Base-by-base conservation (phyloP, 306 rosid species). In the Gleditsia sinensis region DNA sequence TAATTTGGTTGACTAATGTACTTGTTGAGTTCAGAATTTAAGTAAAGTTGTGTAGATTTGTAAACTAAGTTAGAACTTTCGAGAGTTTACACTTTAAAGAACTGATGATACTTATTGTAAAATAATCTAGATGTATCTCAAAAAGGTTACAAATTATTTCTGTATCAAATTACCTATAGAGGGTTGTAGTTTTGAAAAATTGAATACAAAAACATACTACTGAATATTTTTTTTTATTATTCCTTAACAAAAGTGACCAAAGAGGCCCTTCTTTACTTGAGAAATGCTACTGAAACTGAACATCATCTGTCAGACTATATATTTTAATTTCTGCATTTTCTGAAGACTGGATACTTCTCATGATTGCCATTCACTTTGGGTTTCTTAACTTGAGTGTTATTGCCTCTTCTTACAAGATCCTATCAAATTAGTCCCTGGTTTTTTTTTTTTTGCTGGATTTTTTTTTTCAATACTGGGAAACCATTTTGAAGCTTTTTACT, bases 271-370 rank as follows among this genome's bases (percentile, higher is more conserved):
- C 54, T 25, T 62, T 34, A 14, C 53, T 63, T 25, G 3, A 50
- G 17, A 32, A 48, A 40, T 76, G 74, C 49, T 39, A 25, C 37
- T 27, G 56, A 51, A 75, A 25, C 37, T 27, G 56, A 51, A 75
- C 39, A 17, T 30, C 40, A 30, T 57, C n/a, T 28, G 9, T 28
- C 12, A 30, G 64, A 9, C 36, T 13, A 28, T 5, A 19, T 57
- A 4, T 17, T 56, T 56, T 56, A 36, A 25, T 56, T 24, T 30
- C 32, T 56, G 7, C 20, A 3, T 21, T 33, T 40, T 46, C 12
- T 0, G 48, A 25, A 69, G 20, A 34, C 32, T 49, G 17, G 21
- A 11, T 69, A 20, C n/a, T 33, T 12, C 13, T 69, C 48, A 51
- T 20, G 32, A 37, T 69, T 69, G 49, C 24, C 6, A 3, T 53